These are phyloP conservation scores for Echites panduratus DNA, from an alignment of 257 asterid species.

Conservation along the genomic window DNA sequence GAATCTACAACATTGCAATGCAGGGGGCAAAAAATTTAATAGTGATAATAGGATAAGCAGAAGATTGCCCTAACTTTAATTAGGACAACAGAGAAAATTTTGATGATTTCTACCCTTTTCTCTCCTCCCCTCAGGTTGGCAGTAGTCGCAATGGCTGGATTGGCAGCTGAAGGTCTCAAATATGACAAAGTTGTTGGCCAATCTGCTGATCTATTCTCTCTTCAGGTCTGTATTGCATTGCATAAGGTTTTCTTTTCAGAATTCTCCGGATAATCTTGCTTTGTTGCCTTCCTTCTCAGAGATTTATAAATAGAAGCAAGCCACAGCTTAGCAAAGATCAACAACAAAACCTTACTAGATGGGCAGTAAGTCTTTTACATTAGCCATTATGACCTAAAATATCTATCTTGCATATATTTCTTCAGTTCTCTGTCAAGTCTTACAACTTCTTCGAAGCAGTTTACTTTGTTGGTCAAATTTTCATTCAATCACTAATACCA, in stretches of 20 bases:
- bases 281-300: constrained; percentile 36
- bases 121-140: constrained; percentile 55
- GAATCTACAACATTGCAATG: not conserved
- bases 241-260: not conserved
- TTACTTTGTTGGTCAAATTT: not conserved
- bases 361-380: constrained; percentile 68
- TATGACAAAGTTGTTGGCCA: constrained; percentile 93
- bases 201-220: constrained; percentile 88
- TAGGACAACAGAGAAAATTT: not conserved
- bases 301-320: constrained; percentile 86
- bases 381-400: not conserved
- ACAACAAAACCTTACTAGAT: constrained; percentile 95
- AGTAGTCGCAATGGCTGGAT: constrained; percentile 92
- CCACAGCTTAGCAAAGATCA: constrained; percentile 80
- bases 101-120: not conserved
- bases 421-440: not conserved
- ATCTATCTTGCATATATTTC: not conserved
- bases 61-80: not conserved
- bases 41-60: not conserved
- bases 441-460: not conserved
- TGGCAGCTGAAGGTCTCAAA: constrained; percentile 92
- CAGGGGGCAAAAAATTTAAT: not conserved
- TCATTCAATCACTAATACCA: not conserved
- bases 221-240: constrained; percentile 50
- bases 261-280: not conserved